Percentiles rank a stretch among this genome's conserved stretches.
Conservation (phyloP, 2,329 filamentous ascomycete species). For the Verticillium albo-atrum region DNA sequence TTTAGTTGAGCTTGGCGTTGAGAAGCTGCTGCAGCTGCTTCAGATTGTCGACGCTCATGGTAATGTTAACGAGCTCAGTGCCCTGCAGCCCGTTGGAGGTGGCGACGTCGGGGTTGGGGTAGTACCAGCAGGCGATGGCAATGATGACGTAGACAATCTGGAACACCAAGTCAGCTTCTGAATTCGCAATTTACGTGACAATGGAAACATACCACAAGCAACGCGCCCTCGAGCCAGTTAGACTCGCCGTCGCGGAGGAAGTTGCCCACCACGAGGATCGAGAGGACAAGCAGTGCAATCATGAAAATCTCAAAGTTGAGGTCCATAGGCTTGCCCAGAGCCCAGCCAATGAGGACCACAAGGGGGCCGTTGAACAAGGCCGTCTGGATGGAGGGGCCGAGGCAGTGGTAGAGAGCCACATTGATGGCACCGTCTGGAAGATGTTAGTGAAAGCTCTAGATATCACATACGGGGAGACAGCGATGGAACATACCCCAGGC, state of each 20-base stretch:
- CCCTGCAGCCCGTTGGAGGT: conserved; percentile 25
- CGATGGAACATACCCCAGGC: conserved; percentile 52
- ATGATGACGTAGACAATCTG: conserved; percentile 38
- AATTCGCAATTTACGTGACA: not conserved
- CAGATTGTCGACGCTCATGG: conserved; percentile 22
- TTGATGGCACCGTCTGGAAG: conserved; percentile 56
- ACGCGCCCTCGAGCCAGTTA: conserved; percentile 70
- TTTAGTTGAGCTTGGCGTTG: not conserved
- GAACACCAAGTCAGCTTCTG: not conserved
- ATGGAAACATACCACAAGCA: conserved; percentile 52
- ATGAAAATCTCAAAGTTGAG: conserved; percentile 75
- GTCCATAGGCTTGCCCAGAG: conserved; percentile 58
- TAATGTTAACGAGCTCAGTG: conserved; percentile 18
- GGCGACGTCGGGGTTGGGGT: conserved; percentile 34
- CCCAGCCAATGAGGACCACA: conserved; percentile 68
- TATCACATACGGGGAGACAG: fast-evolving
- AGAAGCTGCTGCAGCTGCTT: conserved; percentile 21
- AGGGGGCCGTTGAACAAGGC: conserved; percentile 71
- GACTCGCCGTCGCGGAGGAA: conserved; percentile 71
- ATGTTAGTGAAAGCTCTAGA: not conserved
- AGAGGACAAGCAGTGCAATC: conserved; percentile 67
- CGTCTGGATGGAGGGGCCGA: conserved; percentile 71
- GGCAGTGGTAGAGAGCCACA: conserved; percentile 65
- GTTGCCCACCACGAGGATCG: conserved; percentile 69
- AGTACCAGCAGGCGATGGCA: conserved; percentile 39